Conservation (phyloP, 1,139 yeast genomes). For the Yamadazyma diospyri region DNA sequence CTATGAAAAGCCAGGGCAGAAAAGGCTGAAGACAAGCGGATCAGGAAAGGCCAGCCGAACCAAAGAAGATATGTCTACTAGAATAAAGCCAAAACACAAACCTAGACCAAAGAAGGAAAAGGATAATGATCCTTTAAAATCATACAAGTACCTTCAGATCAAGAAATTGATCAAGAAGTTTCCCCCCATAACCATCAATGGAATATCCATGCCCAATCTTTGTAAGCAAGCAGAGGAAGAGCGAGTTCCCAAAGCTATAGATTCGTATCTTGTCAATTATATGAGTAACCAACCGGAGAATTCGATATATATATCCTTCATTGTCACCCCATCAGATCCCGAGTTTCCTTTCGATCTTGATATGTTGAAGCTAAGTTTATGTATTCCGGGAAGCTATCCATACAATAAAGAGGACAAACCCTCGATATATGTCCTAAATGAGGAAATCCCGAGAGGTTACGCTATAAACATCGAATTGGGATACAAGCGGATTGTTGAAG, state of each 20-base stretch:
- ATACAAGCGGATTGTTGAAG: constrained; percentile 47
- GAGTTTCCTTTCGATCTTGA: constrained; percentile 69
- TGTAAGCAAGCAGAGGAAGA: constrained; percentile 15
- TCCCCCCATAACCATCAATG: constrained; percentile 34
- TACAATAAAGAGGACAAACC: constrained; percentile 31
- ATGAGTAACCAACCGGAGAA: constrained; percentile 17
- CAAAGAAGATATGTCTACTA: neutral
- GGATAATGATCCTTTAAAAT: constrained; percentile 15
- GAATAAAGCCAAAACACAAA: too few relatives aligned
- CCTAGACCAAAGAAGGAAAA: too few relatives aligned
- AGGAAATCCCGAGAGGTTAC: constrained; percentile 70
- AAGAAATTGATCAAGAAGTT: constrained; percentile 25
- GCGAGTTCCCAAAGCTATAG: constrained; percentile 10
- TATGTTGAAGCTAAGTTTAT: constrained; percentile 46
- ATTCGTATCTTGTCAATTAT: constrained; percentile 17
- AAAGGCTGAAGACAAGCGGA: neutral
- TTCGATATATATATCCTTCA: constrained; percentile 32
- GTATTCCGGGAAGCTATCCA: constrained; percentile 59
- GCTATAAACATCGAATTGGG: constrained; percentile 66
- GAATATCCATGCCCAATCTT: constrained; percentile 20
- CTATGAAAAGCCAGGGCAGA: neutral
- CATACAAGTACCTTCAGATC: constrained; percentile 20
- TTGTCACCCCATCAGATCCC: constrained; percentile 61
- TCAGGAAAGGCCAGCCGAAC: neutral
- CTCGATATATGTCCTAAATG: constrained; percentile 52